Conservation (phyloP, 805 yeast species). For the Monosporozyma servazzii region DNA sequence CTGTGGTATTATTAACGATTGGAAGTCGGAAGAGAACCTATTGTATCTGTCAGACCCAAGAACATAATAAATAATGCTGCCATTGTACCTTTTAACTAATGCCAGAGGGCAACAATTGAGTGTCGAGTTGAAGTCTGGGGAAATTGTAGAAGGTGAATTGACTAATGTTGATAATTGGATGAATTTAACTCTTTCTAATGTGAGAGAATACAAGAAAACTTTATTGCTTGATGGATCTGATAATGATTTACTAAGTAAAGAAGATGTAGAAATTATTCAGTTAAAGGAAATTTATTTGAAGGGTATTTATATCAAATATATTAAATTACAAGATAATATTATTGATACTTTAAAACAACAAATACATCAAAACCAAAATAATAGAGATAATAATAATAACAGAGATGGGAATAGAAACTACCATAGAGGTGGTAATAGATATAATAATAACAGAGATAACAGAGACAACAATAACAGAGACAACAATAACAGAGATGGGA, state of each 20-base stretch:
- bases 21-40: background rate
- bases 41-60: background rate
- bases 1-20: background rate
- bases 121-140: constrained; percentile 89
- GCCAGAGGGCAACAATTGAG: constrained; percentile 81
- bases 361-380: constrained; percentile 41
- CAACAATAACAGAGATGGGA: constrained; percentile 26
- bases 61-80: constrained; percentile 43
- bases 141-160: constrained; percentile 74
- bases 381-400: constrained; percentile 12
- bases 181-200: constrained; percentile 81
- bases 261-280: constrained; percentile 38
- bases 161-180: constrained; percentile 89
- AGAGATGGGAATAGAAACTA: constrained; percentile 29
- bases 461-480: constrained; percentile 28
- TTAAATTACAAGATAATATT: constrained; percentile 66
- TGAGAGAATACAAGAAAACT: constrained; percentile 40
- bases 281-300: constrained; percentile 70
- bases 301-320: constrained; percentile 74
- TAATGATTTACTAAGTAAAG: background rate
- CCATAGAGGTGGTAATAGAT: constrained; percentile 19
- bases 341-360: constrained; percentile 71
- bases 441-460: constrained; percentile 15
- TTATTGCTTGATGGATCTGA: constrained; percentile 2
- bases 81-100: constrained; percentile 80